Base-by-base conservation (phyloP, 2,329 filamentous ascomycete genomes). In the Claviceps cyperi region DNA sequence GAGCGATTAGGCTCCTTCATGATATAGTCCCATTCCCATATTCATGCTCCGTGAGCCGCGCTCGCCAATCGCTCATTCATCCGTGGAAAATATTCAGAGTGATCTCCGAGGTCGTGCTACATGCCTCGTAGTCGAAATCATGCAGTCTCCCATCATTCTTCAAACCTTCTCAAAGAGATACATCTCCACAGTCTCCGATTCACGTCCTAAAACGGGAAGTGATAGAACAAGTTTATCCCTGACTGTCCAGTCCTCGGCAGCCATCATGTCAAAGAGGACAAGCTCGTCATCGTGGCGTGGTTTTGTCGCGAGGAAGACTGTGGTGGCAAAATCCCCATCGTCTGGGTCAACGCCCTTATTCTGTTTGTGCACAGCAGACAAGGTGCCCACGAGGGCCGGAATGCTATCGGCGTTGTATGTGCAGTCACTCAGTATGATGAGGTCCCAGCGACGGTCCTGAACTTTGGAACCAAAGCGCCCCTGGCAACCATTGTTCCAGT, bases 351-450 rank as follows among this genome's bases (percentile, higher is more conserved):
- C 58, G 2, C 53, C 52, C 39, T 52, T 36, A 21, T 69, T 74
- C 8, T 60, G 57, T 2, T 52, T 49, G 53, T 77, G 73, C 11
- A 80, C 58, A 2, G 72, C 69, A 1, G 70, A 71, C 37, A 80
- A 62, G 1, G 76, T 79, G 48, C 68, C 68, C 4, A 79, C 71
- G 21, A 81, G 66, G 2, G 73, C 68, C 1, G 74, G 70, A 24
- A 80, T 62, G 54, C 70, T 72, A 58, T 80, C 76, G 49, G 70
- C 72, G 53, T 80, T 80, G 66, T 80, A 80, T 0, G 76, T 80
- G 67, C 77, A 79, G 60, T 81, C 77, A 58, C 76, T 78, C 21
- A 80, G 64, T 48, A 78, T 66, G 45, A 78, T 58, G 5, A 79
- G 61, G 52, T 79, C 72, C 76, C 76, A 80, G 2, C 60, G 52